phyloP scores from a whole-genome alignment of 176 grass and related monocot species.

The Puccinellia tenuiflora region DNA sequence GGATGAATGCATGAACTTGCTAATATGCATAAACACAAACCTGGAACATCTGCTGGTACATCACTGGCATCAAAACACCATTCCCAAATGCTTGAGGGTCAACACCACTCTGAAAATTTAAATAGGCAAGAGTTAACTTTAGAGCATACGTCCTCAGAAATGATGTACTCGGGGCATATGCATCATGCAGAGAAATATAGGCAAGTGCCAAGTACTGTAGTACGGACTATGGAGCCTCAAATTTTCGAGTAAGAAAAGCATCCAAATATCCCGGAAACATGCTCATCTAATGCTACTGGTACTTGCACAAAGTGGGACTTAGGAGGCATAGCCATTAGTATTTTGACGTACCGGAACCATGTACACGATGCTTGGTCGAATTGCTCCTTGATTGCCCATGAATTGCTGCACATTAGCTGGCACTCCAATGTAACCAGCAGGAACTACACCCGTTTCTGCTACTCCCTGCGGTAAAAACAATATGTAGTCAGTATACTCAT shows the following conservation, averaged over 20 bases:
- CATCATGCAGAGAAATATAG: not conserved
- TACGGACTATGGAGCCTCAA: not conserved
- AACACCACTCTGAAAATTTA: conserved; percentile 69
- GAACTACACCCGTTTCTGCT: conserved; percentile 39
- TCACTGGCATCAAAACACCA: conserved; percentile 79
- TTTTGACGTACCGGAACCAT: conserved; percentile 85
- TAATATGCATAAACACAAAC: conserved; percentile 40
- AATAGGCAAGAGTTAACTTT: conserved; percentile 26
- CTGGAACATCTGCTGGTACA: conserved; percentile 88
- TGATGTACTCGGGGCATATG: not conserved
- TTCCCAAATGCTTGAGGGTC: conserved; percentile 92
- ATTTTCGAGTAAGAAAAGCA: conserved; percentile 14
- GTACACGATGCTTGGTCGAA: conserved; percentile 83
- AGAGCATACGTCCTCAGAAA: not conserved
- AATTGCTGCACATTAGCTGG: conserved; percentile 67
- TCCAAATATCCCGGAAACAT: conserved; percentile 16
- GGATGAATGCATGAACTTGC: not conserved
- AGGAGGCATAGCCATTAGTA: conserved; percentile 4
- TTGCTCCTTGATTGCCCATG: conserved; percentile 53
- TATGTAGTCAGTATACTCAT: conserved; percentile 24
- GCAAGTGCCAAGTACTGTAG: not conserved
- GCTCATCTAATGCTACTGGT: not conserved
- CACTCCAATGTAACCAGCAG: conserved; percentile 49
- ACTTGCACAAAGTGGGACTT: not conserved
- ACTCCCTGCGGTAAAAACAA: conserved; percentile 40